phyloP scores from a whole-genome alignment of 768 basidiomycete genomes.

The Calvatia gigantea region DNA sequence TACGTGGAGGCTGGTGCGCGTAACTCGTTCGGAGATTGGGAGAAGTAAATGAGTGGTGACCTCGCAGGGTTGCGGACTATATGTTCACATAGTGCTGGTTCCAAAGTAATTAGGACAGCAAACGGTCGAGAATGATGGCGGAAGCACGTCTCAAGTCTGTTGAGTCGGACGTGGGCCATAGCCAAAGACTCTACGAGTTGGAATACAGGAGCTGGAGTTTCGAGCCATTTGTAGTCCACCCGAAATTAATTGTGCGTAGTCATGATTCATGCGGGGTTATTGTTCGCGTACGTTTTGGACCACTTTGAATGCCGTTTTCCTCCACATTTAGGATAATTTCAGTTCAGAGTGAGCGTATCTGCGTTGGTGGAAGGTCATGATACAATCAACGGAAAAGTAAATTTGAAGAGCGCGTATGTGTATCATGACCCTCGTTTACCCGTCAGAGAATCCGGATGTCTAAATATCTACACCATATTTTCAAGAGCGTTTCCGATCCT shows the following conservation, averaged over 20 bases:
- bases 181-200: too few species aligned
- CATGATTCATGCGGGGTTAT: not conserved
- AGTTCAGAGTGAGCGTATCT: not conserved
- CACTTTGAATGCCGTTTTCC: not conserved
- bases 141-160: not conserved
- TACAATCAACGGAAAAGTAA: too few species aligned
- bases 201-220: too few species aligned
- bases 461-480: conserved; percentile 7
- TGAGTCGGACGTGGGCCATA: not conserved
- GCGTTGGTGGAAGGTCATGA: too few species aligned
- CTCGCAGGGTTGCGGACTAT: not conserved
- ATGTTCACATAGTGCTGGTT: not conserved
- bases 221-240: too few species aligned
- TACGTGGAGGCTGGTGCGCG: not conserved
- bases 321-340: not conserved
- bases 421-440: not conserved
- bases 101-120: not conserved
- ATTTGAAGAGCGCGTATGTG: not conserved
- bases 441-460: not conserved
- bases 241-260: not conserved
- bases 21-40: not conserved
- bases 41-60: not conserved
- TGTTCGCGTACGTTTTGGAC: not conserved
- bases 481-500: conserved; percentile 11
- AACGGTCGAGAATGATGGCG: too few species aligned